Base-by-base conservation (phyloP, 2,329 filamentous ascomycete genomes). In the Hysterium pulicare region DNA sequence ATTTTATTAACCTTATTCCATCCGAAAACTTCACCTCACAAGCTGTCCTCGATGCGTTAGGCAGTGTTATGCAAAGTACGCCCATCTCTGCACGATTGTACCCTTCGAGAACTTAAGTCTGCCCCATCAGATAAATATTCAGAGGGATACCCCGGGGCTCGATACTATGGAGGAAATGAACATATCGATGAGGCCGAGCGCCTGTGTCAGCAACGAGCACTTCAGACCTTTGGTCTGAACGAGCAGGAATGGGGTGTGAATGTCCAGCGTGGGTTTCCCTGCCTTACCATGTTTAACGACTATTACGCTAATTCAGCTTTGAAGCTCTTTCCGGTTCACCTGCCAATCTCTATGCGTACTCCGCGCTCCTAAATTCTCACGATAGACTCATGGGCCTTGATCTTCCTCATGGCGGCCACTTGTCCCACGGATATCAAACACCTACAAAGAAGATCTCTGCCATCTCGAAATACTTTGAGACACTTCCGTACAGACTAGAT, bases 21-120 rank as follows among this genome's bases (percentile, higher is more conserved):
- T 97, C 93, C 44, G 93, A 98, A 78, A 98, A 98, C 79, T 90
- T 98, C 74, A 98, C 93, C 45, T 98, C 93, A 50, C 90, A 90
- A 60, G 90, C 93, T 62, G 93, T 98, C 64, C 95, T 95, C 76
- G 90, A 98, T 75, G 93, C 93, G 47, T 83, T 98, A 54, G 93
- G 93, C 63, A 70, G 67, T 55, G 63, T 69, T 5, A 70, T 70
- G 67, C 67, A 70, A 46, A 70, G 67, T 70, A 64, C 17, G 61
- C 50, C 40, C 21, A n/a, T 21, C 28, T 17, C 90, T 84, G 45
- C 86, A 87, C 70, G 5, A 26, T 38, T 24, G 35, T 13, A 38
- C 16, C 22, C 19, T n/a, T n/a, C n/a, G n/a, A 38, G 21, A 9
- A 7, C 15, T 13, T 26, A 13, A 38, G 5, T n/a, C 5, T n/a